A percentile compares a stretch with the other conserved stretches of the same genome.
phyloP scores from a whole-genome alignment of 257 asterid genomes.

The Knoxia roxburghii region DNA sequence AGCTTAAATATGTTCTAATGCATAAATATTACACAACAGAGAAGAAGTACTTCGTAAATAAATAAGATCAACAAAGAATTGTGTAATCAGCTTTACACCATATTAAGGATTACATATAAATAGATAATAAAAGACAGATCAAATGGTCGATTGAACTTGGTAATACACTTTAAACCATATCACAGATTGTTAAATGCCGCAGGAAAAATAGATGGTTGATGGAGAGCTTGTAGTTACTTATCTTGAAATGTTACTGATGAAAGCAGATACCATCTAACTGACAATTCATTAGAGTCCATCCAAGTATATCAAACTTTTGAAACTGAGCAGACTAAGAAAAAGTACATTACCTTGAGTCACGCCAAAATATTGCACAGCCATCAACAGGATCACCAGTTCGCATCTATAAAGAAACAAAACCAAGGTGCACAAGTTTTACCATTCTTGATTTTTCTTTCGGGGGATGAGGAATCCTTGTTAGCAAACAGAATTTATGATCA shows the following conservation, averaged over 20 bases:
- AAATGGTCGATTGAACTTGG: neutral
- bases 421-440: conserved; percentile 13
- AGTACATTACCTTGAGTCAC: conserved; percentile 55
- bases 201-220: neutral
- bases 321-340: conserved; percentile 18
- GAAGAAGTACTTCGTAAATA: neutral
- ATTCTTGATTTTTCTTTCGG: neutral
- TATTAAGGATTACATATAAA: neutral
- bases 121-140: neutral
- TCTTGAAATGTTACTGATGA: neutral
- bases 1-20: neutral
- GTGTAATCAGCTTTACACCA: neutral
- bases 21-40: neutral
- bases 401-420: conserved; percentile 46
- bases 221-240: neutral
- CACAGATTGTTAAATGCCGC: neutral
- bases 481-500: neutral
- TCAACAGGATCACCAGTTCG: conserved; percentile 85
- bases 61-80: neutral
- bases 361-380: conserved; percentile 98
- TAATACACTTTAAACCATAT: neutral
- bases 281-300: neutral
- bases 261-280: neutral
- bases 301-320: neutral
- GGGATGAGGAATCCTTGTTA: neutral